phyloP scores from a whole-genome alignment of 495 filamentous ascomycete species.

The Hypoxylon fragiforme region DNA sequence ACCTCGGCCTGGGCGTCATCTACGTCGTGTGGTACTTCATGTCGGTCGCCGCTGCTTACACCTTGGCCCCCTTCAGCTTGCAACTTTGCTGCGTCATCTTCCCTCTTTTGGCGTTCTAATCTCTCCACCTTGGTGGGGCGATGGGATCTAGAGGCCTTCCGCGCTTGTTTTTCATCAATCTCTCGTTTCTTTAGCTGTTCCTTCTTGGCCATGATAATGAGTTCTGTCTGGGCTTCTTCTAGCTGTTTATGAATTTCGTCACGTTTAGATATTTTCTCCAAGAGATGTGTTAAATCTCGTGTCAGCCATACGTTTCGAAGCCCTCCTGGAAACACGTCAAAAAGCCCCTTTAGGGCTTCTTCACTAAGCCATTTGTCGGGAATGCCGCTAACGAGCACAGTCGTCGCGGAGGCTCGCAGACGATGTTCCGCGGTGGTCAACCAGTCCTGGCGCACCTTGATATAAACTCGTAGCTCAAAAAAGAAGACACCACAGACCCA shows the following conservation, averaged over 20 bases:
- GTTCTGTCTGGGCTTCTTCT: slow-evolving; percentile 80
- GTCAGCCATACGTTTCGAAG: slow-evolving; percentile 98
- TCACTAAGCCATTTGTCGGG: slow-evolving; percentile 84
- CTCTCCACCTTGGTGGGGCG: slow-evolving; percentile 56
- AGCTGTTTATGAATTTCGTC: slow-evolving; percentile 71
- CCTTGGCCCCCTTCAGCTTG: slow-evolving; percentile 68
- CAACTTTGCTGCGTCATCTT: slow-evolving; percentile 61
- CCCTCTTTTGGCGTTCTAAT: slow-evolving; percentile 45
- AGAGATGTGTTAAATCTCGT: slow-evolving; percentile 82
- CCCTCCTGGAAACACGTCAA: slow-evolving; percentile 95
- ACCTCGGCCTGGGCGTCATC: slow-evolving; percentile 65
- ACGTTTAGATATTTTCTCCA: slow-evolving; percentile 81
- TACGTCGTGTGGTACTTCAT: slow-evolving; percentile 74
- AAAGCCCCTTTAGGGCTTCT: slow-evolving; percentile 79
- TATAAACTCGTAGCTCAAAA: slow-evolving; percentile 83
- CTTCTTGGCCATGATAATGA: slow-evolving; percentile 79
- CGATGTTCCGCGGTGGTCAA: slow-evolving; percentile 95
- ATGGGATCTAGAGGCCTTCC: slow-evolving; percentile 51
- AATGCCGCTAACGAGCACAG: slow-evolving; percentile 88
- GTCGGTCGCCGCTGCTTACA: slow-evolving; percentile 79
- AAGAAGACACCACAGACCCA: slow-evolving; percentile 92
- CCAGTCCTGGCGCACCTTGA: slow-evolving; percentile 91
- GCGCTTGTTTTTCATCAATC: slow-evolving; percentile 64
- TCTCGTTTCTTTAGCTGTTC: slow-evolving; percentile 68
- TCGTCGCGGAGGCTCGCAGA: slow-evolving; percentile 92